Conservation (phyloP, 192 early-diverging fungal species). For the Coemansia sp. region DNA sequence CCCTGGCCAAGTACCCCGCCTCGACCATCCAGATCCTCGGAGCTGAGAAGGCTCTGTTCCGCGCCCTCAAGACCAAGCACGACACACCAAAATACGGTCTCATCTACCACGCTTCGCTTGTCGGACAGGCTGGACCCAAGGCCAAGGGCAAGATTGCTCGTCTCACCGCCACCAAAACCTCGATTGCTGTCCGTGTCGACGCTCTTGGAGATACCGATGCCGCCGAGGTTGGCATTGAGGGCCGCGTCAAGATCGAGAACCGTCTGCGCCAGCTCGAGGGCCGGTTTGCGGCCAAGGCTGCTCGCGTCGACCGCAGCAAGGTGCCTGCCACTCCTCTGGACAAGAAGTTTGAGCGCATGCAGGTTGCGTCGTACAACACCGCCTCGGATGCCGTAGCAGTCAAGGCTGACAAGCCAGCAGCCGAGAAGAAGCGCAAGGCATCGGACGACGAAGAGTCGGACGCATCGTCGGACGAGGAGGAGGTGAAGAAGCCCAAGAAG, state of each 20-base stretch:
- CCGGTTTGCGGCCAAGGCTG: slow-evolving; percentile 67
- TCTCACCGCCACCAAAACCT: slow-evolving; percentile 89
- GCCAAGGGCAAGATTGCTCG: slow-evolving; percentile 99
- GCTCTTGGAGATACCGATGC: slow-evolving; percentile 83
- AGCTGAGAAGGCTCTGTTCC: slow-evolving; percentile 99
- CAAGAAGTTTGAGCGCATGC: slow-evolving; percentile 58
- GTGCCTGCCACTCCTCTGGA: slow-evolving; percentile 38
- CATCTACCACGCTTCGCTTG: slow-evolving; percentile 96
- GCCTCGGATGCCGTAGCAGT: slow-evolving; percentile 48
- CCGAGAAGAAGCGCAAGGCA: slow-evolving; percentile 58
- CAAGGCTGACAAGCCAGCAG: slow-evolving; percentile 21
- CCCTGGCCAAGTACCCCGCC: slow-evolving; percentile 97
- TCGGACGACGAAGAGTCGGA: slow-evolving; percentile 38
- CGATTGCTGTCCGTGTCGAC: slow-evolving; percentile 89
- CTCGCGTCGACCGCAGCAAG: slow-evolving; percentile 70
- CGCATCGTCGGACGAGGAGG: slow-evolving; percentile 47
- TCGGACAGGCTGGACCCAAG: slow-evolving; percentile 96
- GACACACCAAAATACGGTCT: slow-evolving; percentile 99
- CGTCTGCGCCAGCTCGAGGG: slow-evolving; percentile 91
- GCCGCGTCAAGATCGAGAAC: slow-evolving; percentile 85
- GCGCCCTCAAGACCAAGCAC: slow-evolving; percentile 98
- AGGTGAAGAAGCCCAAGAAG: slow-evolving; percentile 38
- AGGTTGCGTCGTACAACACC: slow-evolving; percentile 59
- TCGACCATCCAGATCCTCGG: slow-evolving; percentile 99
- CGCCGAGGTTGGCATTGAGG: slow-evolving; percentile 83